Evolutionary conservation across 768 basidiomycete genomes (phyloP), one percentile per base, ranked within the genome.

Genomic region (Xerocomellus chrysenteron): DNA sequence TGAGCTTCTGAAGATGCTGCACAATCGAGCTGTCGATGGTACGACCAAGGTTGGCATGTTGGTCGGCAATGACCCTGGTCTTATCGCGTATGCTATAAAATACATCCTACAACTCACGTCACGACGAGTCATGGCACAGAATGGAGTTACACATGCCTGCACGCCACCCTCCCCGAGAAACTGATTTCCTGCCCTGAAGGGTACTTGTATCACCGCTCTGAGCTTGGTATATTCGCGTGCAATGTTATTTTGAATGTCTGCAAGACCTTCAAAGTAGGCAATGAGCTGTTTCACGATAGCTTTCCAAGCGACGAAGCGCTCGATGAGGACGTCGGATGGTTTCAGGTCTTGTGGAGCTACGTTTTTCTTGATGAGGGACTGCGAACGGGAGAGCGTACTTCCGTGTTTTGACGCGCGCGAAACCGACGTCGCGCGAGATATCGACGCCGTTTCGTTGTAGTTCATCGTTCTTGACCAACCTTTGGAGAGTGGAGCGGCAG

Each of bases 11-110:
- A 10, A 99, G 82, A 70, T 98, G 97, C 71, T 98, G 94, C 2
- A 99, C 96, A 67, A 98, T 98, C 5, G 94, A 96, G 33, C 88
- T 90, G 63, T 99, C 95, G 67, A 99, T 90, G 7, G 97, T 98
- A 33, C 94, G 86, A 2, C 95, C 96, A 10, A 99, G 84, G 67
- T 94, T 96, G 12, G 95, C 93, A 67, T 98, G 95, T 52, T 96
- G 92, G 75, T 98, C 97, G 0, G 97, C 94, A 60, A 98, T 92
- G 54, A 81, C 74, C 47, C 95, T 88, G 0, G 94, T 94, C 74
- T 93, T 94, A 80, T 98, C 94, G 17, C 97, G 86, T 58, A 99
- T 86, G 56, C 78, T 81, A 74, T 94, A 98, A 74, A 89, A 98
- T 17, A 97, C 83, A 67, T 98, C 96, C 90, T 94, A 57, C 1